Percentiles rank a stretch among this genome's conserved stretches.
Conservation (phyloP, 169 alveolate genomes). For the Plasmodium inui region DNA sequence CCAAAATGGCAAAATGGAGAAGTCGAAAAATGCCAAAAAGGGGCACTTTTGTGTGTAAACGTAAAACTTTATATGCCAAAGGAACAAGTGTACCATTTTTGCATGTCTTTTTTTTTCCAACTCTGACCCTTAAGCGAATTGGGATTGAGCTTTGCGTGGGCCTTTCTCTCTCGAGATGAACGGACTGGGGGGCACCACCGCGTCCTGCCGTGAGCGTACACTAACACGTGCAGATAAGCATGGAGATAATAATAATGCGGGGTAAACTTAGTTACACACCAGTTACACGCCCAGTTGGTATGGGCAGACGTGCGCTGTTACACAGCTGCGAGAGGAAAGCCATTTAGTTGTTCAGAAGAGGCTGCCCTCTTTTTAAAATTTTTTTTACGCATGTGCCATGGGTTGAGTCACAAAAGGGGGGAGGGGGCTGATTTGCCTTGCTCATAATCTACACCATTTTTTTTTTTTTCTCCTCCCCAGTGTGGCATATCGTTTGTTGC, state of each 20-base stretch:
- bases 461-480: not conserved
- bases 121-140: not conserved
- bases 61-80: not conserved
- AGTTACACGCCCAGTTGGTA: not conserved
- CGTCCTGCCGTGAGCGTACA: not conserved
- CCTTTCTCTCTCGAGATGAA: not conserved
- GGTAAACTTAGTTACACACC: not conserved
- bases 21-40: not conserved
- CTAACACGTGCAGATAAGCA: not conserved
- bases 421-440: not conserved
- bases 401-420: not conserved
- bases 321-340: not conserved
- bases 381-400: not conserved
- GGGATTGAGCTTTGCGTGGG: not conserved
- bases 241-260: not conserved
- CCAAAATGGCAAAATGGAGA: not conserved
- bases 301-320: not conserved
- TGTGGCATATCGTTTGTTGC: not conserved
- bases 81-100: not conserved
- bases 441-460: not conserved
- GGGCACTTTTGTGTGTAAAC: not conserved
- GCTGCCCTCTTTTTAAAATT: not conserved
- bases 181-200: not conserved
- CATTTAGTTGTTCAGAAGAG: not conserved
- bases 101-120: not conserved